Conservation (phyloP, 192 early-diverging fungal genomes). For the Coemansia sp. region DNA sequence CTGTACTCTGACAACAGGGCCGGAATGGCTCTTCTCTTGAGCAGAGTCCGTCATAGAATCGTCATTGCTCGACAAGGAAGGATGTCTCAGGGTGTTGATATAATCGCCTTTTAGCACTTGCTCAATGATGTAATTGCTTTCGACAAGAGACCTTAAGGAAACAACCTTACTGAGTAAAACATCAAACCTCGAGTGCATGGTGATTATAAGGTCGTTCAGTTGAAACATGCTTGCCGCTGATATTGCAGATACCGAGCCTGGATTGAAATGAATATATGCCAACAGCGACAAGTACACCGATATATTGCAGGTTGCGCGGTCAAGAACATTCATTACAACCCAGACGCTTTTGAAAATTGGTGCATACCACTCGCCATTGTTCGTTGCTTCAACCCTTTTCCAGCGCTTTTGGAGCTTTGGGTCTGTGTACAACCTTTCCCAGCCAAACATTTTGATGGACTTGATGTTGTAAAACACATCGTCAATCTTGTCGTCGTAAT, state of each 20-base stretch:
- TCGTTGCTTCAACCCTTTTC: not conserved
- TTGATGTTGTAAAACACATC: slow-evolving; percentile 27
- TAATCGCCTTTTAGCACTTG: slow-evolving; percentile 21
- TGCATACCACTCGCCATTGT: slow-evolving; percentile 27
- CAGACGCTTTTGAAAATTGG: slow-evolving; percentile 15
- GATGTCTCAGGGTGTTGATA: slow-evolving; percentile 19
- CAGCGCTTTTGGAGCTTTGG: slow-evolving; percentile 13
- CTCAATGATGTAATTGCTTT: slow-evolving; percentile 14
- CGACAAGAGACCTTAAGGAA: not conserved
- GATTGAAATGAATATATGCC: slow-evolving; percentile 15
- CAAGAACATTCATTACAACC: slow-evolving; percentile 4
- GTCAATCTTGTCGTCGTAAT: slow-evolving; percentile 7
- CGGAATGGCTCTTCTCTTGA: not conserved
- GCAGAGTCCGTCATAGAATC: not conserved
- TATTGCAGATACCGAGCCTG: not conserved
- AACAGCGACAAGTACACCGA: slow-evolving; percentile 16
- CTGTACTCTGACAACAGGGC: slow-evolving; percentile 7
- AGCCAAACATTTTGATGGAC: slow-evolving; percentile 43
- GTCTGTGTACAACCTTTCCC: slow-evolving; percentile 41
- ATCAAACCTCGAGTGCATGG: not conserved
- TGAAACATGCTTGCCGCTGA: slow-evolving; percentile 22
- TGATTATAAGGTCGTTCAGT: slow-evolving; percentile 4
- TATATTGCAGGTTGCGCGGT: slow-evolving; percentile 2
- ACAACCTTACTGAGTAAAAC: not conserved
- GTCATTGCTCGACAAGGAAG: not conserved